phyloP scores from a whole-genome alignment of 2,329 filamentous ascomycete genomes.

The Monosporascus sp. region DNA sequence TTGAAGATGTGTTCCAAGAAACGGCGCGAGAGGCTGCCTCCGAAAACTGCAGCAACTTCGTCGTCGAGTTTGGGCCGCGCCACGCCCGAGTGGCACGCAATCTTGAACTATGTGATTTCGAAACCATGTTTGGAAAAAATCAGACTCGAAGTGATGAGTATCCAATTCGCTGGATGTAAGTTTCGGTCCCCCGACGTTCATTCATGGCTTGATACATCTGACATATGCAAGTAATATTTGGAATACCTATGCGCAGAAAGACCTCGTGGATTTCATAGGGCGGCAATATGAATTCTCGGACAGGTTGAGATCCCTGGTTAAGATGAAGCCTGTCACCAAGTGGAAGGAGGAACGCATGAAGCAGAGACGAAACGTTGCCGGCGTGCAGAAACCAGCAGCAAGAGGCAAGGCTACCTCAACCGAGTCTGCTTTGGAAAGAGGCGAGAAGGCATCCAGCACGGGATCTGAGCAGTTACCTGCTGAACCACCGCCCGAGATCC shows the following conservation, averaged over 20 bases:
- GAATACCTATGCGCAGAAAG: constrained; percentile 56
- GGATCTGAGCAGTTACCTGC: background rate
- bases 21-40: constrained; percentile 37
- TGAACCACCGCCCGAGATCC: background rate
- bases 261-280: constrained; percentile 50
- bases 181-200: constrained; percentile 2
- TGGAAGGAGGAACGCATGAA: constrained; percentile 3
- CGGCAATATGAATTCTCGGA: constrained; percentile 63
- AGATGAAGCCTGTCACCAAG: constrained; percentile 7
- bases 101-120: constrained; percentile 38
- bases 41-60: constrained; percentile 49
- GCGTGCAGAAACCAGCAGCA: background rate
- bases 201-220: constrained; percentile 2
- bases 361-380: background rate
- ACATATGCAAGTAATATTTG: constrained; percentile 57
- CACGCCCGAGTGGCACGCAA: constrained; percentile 52
- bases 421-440: background rate
- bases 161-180: constrained; percentile 66
- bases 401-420: background rate
- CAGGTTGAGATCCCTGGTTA: constrained; percentile 58
- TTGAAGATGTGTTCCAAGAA: constrained; percentile 37
- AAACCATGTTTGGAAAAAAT: constrained; percentile 28
- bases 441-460: background rate
- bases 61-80: constrained; percentile 58
- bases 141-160: constrained; percentile 33